phyloP scores from a whole-genome alignment of 2,329 filamentous ascomycete species.

The Fusarium illudens region DNA sequence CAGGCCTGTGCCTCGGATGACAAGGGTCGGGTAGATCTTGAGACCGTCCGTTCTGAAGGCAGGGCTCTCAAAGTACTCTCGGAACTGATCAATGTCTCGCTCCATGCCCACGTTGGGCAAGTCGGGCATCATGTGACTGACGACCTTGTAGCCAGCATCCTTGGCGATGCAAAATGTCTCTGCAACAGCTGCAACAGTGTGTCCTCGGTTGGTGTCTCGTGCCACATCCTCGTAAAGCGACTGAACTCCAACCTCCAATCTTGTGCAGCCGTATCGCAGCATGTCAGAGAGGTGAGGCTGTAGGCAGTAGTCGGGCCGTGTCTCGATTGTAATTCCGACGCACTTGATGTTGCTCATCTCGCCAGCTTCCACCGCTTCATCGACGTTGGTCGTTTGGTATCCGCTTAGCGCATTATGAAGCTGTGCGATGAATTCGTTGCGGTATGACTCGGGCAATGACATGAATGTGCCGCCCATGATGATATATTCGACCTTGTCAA shows the following conservation, averaged over 20 bases:
- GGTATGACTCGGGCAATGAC: slow-evolving; percentile 88
- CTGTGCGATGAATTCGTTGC: slow-evolving; percentile 93
- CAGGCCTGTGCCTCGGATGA: slow-evolving; percentile 93
- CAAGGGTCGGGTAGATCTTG: slow-evolving; percentile 97
- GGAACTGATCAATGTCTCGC: slow-evolving; percentile 94
- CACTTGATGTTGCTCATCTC: slow-evolving; percentile 98
- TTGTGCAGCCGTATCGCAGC: slow-evolving; percentile 96
- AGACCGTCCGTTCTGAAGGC: slow-evolving; percentile 95
- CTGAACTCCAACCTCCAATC: slow-evolving; percentile 94
- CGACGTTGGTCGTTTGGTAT: slow-evolving; percentile 92
- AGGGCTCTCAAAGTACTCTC: slow-evolving; percentile 97
- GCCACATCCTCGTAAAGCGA: slow-evolving; percentile 98
- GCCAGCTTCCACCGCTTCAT: slow-evolving; percentile 92
- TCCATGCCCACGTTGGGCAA: slow-evolving; percentile 98
- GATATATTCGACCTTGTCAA: slow-evolving; percentile 99
- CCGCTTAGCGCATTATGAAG: slow-evolving; percentile 96
- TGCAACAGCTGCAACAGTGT: slow-evolving; percentile 93
- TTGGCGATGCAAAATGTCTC: slow-evolving; percentile 98
- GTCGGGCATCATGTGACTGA: slow-evolving; percentile 99
- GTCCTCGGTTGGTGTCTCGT: slow-evolving; percentile 95
- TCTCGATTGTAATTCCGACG: slow-evolving; percentile 98
- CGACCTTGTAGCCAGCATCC: slow-evolving; percentile 98
- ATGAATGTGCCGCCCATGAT: slow-evolving; percentile 99
- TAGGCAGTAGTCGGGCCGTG: slow-evolving; percentile 93
- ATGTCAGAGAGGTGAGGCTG: slow-evolving; percentile 96